These are phyloP conservation scores for Aspergillus japonicus DNA, from an alignment of 2,329 filamentous ascomycete species.

Conservation along the genomic window DNA sequence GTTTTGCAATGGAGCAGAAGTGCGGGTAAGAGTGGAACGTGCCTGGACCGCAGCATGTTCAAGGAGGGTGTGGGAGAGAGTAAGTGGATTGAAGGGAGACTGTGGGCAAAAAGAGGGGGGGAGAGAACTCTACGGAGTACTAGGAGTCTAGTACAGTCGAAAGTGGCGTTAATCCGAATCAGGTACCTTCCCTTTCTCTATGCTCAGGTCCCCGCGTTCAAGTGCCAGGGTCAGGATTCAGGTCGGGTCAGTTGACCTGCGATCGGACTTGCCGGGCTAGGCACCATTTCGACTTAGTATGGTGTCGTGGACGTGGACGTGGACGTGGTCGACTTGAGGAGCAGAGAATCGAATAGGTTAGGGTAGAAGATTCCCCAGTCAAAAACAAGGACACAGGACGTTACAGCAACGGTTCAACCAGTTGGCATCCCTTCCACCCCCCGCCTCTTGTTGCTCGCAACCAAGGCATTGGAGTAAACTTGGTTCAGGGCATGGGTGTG, in stretches of 20 bases:
- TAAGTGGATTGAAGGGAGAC: no score
- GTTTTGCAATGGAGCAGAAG: not conserved
- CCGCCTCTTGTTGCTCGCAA: not conserved
- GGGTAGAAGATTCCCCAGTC: not conserved
- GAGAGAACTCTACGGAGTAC: no score
- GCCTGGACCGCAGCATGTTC: not conserved
- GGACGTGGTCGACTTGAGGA: not conserved
- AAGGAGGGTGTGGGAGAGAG: not conserved
- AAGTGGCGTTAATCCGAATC: not conserved
- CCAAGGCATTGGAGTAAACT: not conserved
- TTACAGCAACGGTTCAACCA: not conserved
- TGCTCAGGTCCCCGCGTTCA: not conserved
- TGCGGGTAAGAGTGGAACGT: not conserved
- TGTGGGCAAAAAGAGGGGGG: no score
- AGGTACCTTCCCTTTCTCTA: not conserved
- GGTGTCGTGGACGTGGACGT: not conserved
- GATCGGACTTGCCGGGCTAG: constrained; percentile 15
- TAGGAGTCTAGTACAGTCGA: no score
- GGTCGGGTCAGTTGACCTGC: constrained; percentile 21
- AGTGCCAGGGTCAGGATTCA: not conserved
- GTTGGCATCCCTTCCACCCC: not conserved
- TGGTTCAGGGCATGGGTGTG: not conserved
- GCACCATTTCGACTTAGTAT: not conserved
- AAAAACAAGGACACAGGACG: not conserved
- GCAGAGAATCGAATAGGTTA: not conserved